Percentiles rank a stretch among this genome's conserved stretches.
These are phyloP conservation scores for Trichosporon inkin DNA, from an alignment of 1,284 basidiomycete species.

Conservation along the genomic window DNA sequence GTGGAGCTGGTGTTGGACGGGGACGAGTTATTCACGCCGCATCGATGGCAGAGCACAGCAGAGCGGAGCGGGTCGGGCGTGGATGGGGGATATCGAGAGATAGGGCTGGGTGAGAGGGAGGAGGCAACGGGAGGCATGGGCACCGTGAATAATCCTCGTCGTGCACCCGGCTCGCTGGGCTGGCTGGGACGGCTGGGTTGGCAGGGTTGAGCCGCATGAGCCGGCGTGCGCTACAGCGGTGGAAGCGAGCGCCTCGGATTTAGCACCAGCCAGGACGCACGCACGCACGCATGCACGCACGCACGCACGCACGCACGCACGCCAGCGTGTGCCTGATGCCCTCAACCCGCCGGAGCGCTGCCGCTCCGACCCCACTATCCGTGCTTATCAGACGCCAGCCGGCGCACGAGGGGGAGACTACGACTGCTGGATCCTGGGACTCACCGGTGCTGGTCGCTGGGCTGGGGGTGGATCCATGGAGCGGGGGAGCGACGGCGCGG, in stretches of 20 bases:
- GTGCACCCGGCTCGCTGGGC: background rate
- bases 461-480: too few species aligned
- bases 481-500: too few species aligned
- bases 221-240: too few species aligned
- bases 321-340: background rate
- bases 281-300: too few species aligned
- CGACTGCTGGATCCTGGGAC: too few species aligned
- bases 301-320: too few species aligned
- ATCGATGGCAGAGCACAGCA: background rate
- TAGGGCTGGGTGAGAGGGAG: background rate
- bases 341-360: background rate
- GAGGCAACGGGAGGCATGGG: background rate
- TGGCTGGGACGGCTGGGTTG: too few species aligned
- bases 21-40: background rate
- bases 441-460: too few species aligned
- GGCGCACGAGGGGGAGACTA: too few species aligned
- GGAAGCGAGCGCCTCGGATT: slow-evolving; percentile 2
- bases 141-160: background rate
- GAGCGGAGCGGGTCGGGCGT: background rate
- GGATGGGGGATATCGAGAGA: background rate
- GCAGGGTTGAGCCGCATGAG: too few species aligned
- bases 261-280: too few species aligned
- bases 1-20: background rate
- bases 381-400: background rate
- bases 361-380: background rate